phyloP scores from a whole-genome alignment of 495 filamentous ascomycete species.

The Aspergillus sclerotiicarbonarius region DNA sequence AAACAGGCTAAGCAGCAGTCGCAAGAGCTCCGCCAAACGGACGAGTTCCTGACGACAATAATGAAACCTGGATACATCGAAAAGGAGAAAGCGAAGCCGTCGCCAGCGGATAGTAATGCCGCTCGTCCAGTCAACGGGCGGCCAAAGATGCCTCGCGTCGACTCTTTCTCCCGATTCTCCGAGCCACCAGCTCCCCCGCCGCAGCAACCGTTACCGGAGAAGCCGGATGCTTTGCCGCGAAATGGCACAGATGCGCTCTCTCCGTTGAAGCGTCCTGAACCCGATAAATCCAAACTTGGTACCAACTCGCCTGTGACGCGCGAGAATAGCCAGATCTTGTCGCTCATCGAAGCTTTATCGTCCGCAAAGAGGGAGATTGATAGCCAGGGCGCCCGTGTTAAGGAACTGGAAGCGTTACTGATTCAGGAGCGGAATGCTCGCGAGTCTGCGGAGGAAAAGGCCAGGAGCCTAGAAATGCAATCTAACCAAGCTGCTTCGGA shows the following conservation, averaged over 20 bases:
- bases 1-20: slow-evolving; percentile 82
- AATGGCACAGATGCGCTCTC: slow-evolving; percentile 43
- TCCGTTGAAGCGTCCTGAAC: slow-evolving; percentile 68
- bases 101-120: slow-evolving; percentile 35
- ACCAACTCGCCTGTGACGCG: slow-evolving; percentile 61
- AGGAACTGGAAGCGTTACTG: slow-evolving; percentile 76
- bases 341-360: slow-evolving; percentile 77
- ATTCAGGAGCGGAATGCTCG: slow-evolving; percentile 77
- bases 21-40: slow-evolving; percentile 76
- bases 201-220: slow-evolving; percentile 85
- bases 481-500: slow-evolving; percentile 19
- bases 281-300: slow-evolving; percentile 64
- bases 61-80: slow-evolving; percentile 66
- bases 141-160: slow-evolving; percentile 57
- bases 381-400: slow-evolving; percentile 70
- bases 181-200: slow-evolving; percentile 90
- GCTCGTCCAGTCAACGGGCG: slow-evolving; percentile 44
- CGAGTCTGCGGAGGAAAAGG: slow-evolving; percentile 77
- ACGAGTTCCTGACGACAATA: slow-evolving; percentile 74
- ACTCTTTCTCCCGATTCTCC: slow-evolving; percentile 64
- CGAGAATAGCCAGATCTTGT: slow-evolving; percentile 70
- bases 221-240: slow-evolving; percentile 66
- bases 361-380: slow-evolving; percentile 79
- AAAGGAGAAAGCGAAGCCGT: slow-evolving; percentile 54
- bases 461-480: slow-evolving; percentile 63